Evolutionary conservation across 768 basidiomycete species (phyloP).

Genomic region (Leccinum boreale): DNA sequence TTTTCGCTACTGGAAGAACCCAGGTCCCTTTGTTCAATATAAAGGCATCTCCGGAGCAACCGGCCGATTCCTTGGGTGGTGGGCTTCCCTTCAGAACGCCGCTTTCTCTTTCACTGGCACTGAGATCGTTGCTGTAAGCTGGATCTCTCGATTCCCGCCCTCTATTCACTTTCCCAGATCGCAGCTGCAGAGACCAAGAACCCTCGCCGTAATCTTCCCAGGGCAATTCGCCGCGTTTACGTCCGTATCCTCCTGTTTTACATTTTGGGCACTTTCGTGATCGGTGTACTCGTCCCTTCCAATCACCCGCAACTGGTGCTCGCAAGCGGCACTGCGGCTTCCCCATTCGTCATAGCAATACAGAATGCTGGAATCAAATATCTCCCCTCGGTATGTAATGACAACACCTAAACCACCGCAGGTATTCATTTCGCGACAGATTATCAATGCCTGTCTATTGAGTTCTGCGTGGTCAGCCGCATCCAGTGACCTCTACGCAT

Average conservation of each 20-base stretch:
- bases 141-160: not conserved
- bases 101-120: not conserved
- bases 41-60: not conserved
- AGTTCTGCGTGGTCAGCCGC: not conserved
- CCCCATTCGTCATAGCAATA: not conserved
- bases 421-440: not conserved
- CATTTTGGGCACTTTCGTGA: not conserved
- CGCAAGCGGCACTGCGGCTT: not conserved
- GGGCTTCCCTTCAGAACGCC: not conserved
- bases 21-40: not conserved
- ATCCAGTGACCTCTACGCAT: constrained; percentile 31
- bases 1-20: not conserved
- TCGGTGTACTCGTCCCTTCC: not conserved
- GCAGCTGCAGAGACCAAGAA: not conserved
- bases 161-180: not conserved
- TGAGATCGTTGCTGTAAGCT: not conserved
- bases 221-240: not conserved
- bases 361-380: not conserved
- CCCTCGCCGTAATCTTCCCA: not conserved
- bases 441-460: not conserved
- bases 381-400: not conserved
- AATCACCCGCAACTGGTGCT: not conserved
- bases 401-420: not conserved
- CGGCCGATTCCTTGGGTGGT: not conserved
- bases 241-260: not conserved